Evolutionary conservation across 2,329 filamentous ascomycete species (phyloP).

Genomic region (Alternaria solani): DNA sequence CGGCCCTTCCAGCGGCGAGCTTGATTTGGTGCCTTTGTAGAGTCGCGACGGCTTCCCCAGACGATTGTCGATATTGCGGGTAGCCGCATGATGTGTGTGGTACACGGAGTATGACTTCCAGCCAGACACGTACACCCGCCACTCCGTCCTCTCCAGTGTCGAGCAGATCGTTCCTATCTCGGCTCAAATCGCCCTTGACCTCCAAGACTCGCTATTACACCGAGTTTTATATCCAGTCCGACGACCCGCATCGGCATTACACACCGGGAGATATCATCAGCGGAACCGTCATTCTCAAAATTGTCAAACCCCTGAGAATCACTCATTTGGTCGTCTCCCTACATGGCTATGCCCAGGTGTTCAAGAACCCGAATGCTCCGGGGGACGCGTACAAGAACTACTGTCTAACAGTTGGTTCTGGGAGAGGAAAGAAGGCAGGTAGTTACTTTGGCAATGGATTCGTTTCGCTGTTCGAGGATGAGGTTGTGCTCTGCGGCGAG

Average conservation of each 20-base stretch:
- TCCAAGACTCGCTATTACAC: conserved; percentile 69
- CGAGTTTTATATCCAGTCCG: conserved; percentile 79
- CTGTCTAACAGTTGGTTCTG: conserved; percentile 61
- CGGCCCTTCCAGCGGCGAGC: conserved; percentile 4
- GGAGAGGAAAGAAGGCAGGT: conserved; percentile 60
- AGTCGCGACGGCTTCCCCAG: conserved; percentile 14
- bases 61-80: conserved; percentile 33
- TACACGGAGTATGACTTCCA: conserved; percentile 52
- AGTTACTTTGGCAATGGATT: conserved; percentile 78
- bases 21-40: not conserved
- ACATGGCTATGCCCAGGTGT: conserved; percentile 81
- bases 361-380: conserved; percentile 71
- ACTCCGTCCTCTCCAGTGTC: conserved; percentile 39
- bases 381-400: conserved; percentile 61
- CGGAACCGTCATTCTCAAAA: conserved; percentile 75
- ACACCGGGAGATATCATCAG: conserved; percentile 76
- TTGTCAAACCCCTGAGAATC: conserved; percentile 77
- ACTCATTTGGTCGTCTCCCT: conserved; percentile 82
- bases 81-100: conserved; percentile 51
- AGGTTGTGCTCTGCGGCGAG: conserved; percentile 80
- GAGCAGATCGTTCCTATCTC: conserved; percentile 57
- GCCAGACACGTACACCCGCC: conserved; percentile 43
- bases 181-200: conserved; percentile 64
- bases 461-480: conserved; percentile 83
- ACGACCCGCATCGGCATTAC: conserved; percentile 81